These are phyloP conservation scores for Verticillium dahliae DNA, from an alignment of 2,329 filamentous ascomycete genomes.

Conservation along the genomic window DNA sequence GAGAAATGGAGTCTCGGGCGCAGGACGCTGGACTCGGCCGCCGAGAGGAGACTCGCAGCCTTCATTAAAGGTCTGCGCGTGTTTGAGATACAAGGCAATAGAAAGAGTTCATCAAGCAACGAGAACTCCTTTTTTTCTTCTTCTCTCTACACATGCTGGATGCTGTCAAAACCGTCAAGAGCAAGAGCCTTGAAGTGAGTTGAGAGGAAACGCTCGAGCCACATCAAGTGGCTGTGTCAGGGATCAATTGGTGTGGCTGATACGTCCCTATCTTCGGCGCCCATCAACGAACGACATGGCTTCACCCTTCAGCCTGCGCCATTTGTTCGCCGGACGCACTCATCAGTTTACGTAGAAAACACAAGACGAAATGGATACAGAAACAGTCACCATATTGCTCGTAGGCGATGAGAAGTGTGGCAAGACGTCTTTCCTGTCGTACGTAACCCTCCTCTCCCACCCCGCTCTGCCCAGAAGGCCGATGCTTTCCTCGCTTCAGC, in stretches of 20 bases:
- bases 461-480: background rate
- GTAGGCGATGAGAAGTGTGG: constrained; percentile 54
- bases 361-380: constrained; percentile 33
- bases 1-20: background rate
- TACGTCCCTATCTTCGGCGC: background rate
- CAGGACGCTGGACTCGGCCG: background rate
- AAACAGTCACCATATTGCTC: constrained; percentile 46
- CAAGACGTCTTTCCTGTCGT: constrained; percentile 58
- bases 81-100: background rate
- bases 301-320: constrained; percentile 6
- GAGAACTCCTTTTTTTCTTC: too few species aligned
- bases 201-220: background rate
- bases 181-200: background rate
- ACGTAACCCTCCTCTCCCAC: constrained; percentile 19
- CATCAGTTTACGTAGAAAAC: background rate
- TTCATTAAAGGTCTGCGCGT: background rate
- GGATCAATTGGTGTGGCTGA: background rate
- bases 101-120: too few species aligned
- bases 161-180: too few species aligned
- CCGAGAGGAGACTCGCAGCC: background rate
- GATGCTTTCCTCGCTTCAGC: background rate
- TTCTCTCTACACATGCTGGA: too few species aligned
- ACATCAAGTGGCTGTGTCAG: background rate
- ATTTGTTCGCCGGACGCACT: constrained; percentile 8
- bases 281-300: background rate